Base-by-base conservation (phyloP, 768 basidiomycete species). In the Tephrocybe sp. region DNA sequence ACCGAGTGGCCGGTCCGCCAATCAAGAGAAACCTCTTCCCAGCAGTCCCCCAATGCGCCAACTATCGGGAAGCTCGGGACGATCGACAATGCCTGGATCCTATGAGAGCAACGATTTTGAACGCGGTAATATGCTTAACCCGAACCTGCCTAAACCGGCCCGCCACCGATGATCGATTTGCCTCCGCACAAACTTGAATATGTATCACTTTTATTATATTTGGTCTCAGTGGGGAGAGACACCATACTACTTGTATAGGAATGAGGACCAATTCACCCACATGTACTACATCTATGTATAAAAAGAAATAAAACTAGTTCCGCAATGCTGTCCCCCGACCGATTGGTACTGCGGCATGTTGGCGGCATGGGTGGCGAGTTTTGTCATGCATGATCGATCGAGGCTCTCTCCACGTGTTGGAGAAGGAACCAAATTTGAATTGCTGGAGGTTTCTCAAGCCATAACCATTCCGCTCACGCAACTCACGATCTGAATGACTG, bases 401-500 rank as follows among this genome's bases (percentile, higher is more conserved):
- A 34, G 3, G 19, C 16, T 24, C 27, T 13, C 8, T 42, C 16
- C 49, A 50, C 49, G 49, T 50, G 49, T 24, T 44, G n/a, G 37
- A 38, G 19, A 38, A 38, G 33, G 37, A 38, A 38, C 8, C 37
- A 38, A 38, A 12, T 21, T 27, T 11, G 13, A n/a, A 19, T 19
- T 38, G 37, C 18, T 19, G 18, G 18, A 11, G 11, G 27, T 5
- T 12, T 18, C 12, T 38, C 37, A 38, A 38, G 37, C 21, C 19
- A 4, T 18, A 18, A 23, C 18, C 33, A 10, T 27, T 10, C 5
- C 37, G 5, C 8, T 19, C 23, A 37, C 40, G 41, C 30, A 36
- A 24, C 33, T 51, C n/a, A 55, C 57, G 53, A 54, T 38, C 53
- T 37, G 56, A 47, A 85, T 86, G 83, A 84, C 83, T 24, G 70